These are phyloP conservation scores for Fusarium sp. DNA, from an alignment of 2,329 filamentous ascomycete genomes.

Conservation along the genomic window DNA sequence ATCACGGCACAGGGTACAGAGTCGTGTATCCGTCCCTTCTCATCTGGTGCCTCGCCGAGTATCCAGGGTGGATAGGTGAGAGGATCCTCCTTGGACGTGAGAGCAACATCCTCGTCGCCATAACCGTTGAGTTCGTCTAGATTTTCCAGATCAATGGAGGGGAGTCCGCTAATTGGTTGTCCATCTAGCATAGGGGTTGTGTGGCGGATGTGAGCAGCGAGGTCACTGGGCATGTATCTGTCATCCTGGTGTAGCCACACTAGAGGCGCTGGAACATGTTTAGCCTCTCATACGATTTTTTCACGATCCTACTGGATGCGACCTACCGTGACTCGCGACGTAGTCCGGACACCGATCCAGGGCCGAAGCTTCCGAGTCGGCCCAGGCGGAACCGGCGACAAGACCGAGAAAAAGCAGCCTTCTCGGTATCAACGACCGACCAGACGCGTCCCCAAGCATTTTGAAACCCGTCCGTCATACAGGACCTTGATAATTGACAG, in stretches of 20 bases:
- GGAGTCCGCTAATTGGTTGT: conserved; percentile 37
- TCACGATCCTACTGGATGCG: neutral
- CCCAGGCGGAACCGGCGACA: conserved; percentile 18
- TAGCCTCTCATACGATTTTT: neutral
- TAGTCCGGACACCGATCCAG: conserved; percentile 48
- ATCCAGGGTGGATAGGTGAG: conserved; percentile 49
- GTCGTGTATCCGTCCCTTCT: conserved; percentile 39
- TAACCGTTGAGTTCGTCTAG: conserved; percentile 48
- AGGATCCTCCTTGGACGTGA: conserved; percentile 51
- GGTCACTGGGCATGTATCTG: conserved; percentile 51
- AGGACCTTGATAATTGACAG: neutral
- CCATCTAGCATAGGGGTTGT: conserved; percentile 47
- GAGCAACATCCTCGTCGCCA: conserved; percentile 34
- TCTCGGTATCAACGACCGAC: conserved; percentile 5
- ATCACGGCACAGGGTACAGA: conserved; percentile 52
- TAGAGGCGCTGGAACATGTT: conserved; percentile 48
- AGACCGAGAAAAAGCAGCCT: conserved; percentile 17
- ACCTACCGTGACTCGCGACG: conserved; percentile 51
- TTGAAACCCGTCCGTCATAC: conserved; percentile 3
- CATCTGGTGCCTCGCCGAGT: conserved; percentile 46
- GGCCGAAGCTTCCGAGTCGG: conserved; percentile 18
- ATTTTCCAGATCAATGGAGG: conserved; percentile 49
- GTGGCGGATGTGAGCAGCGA: conserved; percentile 50
- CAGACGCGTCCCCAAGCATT: conserved; percentile 22
- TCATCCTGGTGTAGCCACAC: conserved; percentile 54